Evolutionary conservation across 805 yeast genomes (phyloP).

Genomic region (Starmerella vaccinii): DNA sequence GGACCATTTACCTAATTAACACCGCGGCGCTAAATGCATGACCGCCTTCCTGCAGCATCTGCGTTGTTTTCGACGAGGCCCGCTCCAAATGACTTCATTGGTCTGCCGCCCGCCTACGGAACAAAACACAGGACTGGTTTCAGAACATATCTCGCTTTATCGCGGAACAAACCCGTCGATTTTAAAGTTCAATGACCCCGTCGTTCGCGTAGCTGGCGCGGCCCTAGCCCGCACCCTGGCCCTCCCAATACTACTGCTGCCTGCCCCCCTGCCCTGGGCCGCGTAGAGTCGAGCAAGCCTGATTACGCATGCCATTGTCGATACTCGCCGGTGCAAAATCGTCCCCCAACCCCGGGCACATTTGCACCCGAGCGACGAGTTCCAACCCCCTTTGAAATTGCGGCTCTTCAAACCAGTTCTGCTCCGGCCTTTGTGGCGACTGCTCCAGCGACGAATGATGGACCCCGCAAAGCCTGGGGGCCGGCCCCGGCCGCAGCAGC

Average conservation of each 20-base stretch:
- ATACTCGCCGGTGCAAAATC: background rate
- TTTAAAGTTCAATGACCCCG: too few species aligned
- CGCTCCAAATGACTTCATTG: too few species aligned
- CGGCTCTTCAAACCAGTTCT: constrained; percentile 4
- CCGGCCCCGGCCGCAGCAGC: constrained; percentile 6
- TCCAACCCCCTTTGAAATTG: constrained; percentile 6
- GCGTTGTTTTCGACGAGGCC: too few species aligned
- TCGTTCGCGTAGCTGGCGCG: background rate
- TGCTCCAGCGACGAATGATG: constrained; percentile 12
- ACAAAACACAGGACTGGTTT: too few species aligned
- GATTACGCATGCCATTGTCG: constrained; percentile 4
- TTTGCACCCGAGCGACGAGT: background rate
- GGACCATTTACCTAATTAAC: background rate
- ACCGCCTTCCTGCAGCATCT: background rate
- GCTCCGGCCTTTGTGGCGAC: constrained; percentile 17
- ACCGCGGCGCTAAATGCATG: background rate
- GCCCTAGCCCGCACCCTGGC: background rate
- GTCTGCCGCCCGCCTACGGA: too few species aligned
- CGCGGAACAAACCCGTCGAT: too few species aligned
- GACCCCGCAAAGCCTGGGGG: constrained; percentile 10
- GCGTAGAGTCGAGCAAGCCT: constrained; percentile 1
- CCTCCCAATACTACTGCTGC: too few species aligned
- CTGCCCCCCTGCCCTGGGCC: background rate
- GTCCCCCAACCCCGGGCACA: constrained; percentile 2
- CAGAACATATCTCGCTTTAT: too few species aligned